Percentiles rank a stretch among this genome's conserved stretches.
Conservation (phyloP, 441 rosid species). For the Sinapis alba region DNA sequence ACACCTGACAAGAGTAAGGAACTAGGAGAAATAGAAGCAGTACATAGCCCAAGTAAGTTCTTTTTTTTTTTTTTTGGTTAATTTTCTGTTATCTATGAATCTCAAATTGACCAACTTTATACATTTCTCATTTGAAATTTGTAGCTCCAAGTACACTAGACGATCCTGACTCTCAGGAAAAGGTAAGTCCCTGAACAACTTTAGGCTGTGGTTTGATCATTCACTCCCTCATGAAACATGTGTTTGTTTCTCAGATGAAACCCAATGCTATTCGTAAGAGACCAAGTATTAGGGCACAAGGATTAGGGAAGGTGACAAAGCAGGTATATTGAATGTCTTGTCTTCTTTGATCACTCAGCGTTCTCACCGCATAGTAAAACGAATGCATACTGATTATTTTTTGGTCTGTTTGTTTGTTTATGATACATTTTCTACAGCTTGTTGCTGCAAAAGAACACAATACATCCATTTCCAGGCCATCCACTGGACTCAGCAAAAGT, state of each 20-base stretch:
- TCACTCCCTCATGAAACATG: slow-evolving; percentile 15
- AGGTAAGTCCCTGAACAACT: slow-evolving; percentile 48
- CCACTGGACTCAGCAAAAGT: slow-evolving; percentile 47
- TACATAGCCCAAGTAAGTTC: slow-evolving; percentile 53
- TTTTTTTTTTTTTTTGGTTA: background rate
- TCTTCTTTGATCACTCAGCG: background rate
- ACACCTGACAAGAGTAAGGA: slow-evolving; percentile 43
- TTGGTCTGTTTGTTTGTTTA: slow-evolving; percentile 4
- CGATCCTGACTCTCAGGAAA: slow-evolving; percentile 46
- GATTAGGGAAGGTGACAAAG: slow-evolving; percentile 50
- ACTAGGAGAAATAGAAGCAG: slow-evolving; percentile 36
- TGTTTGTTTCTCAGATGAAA: slow-evolving; percentile 47
- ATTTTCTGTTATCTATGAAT: background rate
- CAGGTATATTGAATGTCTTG: slow-evolving; percentile 38
- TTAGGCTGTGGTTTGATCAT: slow-evolving; percentile 8
- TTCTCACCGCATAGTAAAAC: slow-evolving; percentile 2
- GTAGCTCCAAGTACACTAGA: slow-evolving; percentile 57
- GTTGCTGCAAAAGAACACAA: slow-evolving; percentile 44
- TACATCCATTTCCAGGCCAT: slow-evolving; percentile 56
- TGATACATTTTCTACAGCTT: slow-evolving; percentile 44
- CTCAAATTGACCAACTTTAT: slow-evolving; percentile 35
- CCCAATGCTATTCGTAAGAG: slow-evolving; percentile 52
- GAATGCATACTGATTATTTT: background rate
- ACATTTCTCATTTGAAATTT: slow-evolving; percentile 27
- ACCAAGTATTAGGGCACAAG: slow-evolving; percentile 50